Conservation (phyloP, 2,329 filamentous ascomycete species). For the Fusarium hostae region DNA sequence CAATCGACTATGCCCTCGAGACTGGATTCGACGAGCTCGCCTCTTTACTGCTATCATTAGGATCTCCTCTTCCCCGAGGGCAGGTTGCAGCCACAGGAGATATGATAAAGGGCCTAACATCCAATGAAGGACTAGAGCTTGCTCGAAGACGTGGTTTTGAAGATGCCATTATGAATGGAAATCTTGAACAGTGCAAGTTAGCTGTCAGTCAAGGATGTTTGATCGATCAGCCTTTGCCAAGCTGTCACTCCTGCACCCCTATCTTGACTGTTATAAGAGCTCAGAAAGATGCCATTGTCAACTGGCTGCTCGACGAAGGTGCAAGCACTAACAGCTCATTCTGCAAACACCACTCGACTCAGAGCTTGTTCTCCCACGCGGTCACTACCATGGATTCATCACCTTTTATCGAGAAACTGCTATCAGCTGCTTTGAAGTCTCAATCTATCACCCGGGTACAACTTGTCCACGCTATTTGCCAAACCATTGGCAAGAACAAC, state of each 20-base stretch:
- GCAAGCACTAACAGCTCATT: background rate
- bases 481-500: background rate
- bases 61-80: background rate
- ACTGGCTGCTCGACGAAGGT: background rate
- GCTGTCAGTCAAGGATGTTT: background rate
- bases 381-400: background rate
- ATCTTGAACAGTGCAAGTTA: background rate
- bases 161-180: background rate
- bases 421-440: background rate
- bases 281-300: background rate
- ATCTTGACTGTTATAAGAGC: background rate
- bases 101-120: background rate
- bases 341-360: background rate
- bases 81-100: background rate
- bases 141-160: background rate
- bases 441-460: background rate
- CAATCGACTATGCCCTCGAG: background rate
- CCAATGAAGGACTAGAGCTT: background rate
- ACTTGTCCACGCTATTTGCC: background rate
- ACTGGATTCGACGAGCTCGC: background rate
- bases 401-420: background rate
- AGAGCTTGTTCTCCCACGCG: background rate
- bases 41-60: background rate
- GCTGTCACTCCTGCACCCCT: background rate
- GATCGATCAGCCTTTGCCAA: background rate